Conservation (phyloP, 108 stramenopile species). For the Skeletonema menzelii region DNA sequence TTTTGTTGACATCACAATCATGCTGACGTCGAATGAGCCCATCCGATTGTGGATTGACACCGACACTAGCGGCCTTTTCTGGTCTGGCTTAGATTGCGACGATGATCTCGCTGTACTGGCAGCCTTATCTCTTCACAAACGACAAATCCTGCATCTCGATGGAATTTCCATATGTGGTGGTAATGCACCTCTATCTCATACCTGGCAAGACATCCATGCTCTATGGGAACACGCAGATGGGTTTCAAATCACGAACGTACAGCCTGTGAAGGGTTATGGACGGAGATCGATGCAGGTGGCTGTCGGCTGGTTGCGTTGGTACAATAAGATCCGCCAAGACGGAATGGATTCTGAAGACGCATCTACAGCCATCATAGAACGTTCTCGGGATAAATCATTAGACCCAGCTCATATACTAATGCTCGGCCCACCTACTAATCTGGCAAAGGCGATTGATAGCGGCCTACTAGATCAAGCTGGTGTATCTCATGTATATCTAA, state of each 20-base stretch:
- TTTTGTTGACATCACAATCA: no score
- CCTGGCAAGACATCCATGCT: slow-evolving; percentile 1
- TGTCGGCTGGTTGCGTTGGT: not conserved
- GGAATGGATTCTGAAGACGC: slow-evolving; percentile 8
- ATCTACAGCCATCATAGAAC: not conserved
- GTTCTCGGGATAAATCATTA: not conserved
- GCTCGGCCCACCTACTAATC: slow-evolving; percentile 31
- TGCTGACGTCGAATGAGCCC: not conserved
- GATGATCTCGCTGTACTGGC: slow-evolving; percentile 34
- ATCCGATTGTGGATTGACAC: slow-evolving; percentile 21
- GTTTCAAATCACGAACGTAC: not conserved
- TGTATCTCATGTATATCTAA: slow-evolving; percentile 4
- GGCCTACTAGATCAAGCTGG: not conserved
- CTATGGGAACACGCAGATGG: not conserved
- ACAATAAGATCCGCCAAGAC: not conserved
- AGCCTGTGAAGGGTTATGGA: slow-evolving; percentile 6
- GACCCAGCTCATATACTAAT: slow-evolving; percentile 12
- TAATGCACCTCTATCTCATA: slow-evolving; percentile 8
- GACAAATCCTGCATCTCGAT: no score
- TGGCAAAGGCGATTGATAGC: slow-evolving; percentile 12
- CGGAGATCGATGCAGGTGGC: slow-evolving; percentile 14
- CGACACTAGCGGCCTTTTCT: slow-evolving; percentile 22
- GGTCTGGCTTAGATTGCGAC: slow-evolving; percentile 36
- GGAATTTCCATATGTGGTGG: no score
- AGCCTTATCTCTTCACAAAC: slow-evolving; percentile 16